A percentile compares a stretch with the other conserved stretches of the same genome.
These are phyloP conservation scores for Globisporangium megalacanthum DNA, from an alignment of 352 stramenopile species.

Conservation along the genomic window DNA sequence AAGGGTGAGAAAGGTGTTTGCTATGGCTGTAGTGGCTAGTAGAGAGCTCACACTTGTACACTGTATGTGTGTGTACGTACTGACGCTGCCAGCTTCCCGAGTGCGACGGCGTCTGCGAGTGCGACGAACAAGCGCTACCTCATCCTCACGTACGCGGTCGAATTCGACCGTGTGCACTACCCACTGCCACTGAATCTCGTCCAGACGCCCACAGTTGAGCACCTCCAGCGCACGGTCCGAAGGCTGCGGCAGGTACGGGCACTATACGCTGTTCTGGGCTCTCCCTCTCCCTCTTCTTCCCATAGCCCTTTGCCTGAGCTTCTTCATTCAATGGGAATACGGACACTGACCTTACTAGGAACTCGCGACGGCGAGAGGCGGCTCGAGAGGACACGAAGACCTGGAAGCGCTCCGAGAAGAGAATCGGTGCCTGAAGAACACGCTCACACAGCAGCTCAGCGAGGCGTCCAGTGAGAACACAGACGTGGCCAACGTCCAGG, in stretches of 20 bases:
- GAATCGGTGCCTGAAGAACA: conserved; percentile 62
- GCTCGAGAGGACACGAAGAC: conserved; percentile 31
- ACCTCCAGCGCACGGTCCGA: conserved; percentile 78
- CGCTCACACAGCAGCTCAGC: conserved; percentile 49
- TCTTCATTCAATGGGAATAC: background rate
- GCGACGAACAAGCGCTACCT: conserved; percentile 80
- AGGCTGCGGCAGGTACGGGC: conserved; percentile 41
- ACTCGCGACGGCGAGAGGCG: conserved; percentile 12
- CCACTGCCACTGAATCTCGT: conserved; percentile 82
- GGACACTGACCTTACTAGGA: conserved; percentile 1
- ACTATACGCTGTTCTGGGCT: too few species aligned
- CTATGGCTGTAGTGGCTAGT: background rate
- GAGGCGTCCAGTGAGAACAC: conserved; percentile 12
- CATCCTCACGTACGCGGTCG: conserved; percentile 91
- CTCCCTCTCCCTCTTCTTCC: too few species aligned
- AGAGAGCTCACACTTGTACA: background rate
- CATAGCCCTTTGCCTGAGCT: background rate
- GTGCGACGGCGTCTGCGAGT: background rate
- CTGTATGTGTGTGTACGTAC: too few species aligned
- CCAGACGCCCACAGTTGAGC: conserved; percentile 50
- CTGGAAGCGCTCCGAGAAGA: conserved; percentile 47
- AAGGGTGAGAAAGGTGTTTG: conserved; percentile 1
- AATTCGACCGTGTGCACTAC: conserved; percentile 94
- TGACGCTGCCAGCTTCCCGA: conserved; percentile 7
- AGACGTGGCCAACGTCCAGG: conserved; percentile 6